Evolutionary conservation across 106 monocot species (phyloP).

Genomic region (Dioscorea alata): DNA sequence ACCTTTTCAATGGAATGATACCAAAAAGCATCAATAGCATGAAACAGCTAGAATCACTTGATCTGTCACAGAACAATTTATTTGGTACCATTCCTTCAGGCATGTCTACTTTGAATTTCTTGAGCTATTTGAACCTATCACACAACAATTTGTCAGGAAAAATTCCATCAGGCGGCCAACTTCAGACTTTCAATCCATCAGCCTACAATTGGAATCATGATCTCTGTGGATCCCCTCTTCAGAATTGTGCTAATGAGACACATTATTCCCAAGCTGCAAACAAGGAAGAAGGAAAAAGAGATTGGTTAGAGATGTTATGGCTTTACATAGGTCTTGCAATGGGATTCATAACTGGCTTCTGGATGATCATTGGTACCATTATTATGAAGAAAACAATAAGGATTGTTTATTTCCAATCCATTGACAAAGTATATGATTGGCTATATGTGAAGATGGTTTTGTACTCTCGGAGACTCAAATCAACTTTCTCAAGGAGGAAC

Average conservation of each 20-base stretch:
- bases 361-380: neutral
- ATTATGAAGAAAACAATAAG: conserved; percentile 2
- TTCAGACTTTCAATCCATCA: conserved; percentile 11
- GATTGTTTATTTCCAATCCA: neutral
- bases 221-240: conserved; percentile 23
- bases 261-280: neutral
- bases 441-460: neutral
- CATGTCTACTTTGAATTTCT: conserved; percentile 9
- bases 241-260: neutral
- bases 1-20: conserved; percentile 17
- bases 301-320: neutral
- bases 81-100: conserved; percentile 19
- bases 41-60: conserved; percentile 12
- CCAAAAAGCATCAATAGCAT: conserved; percentile 6
- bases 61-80: conserved; percentile 22
- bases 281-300: neutral
- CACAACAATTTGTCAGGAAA: conserved; percentile 23
- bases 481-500: neutral
- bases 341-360: conserved; percentile 3
- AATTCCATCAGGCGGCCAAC: conserved; percentile 24
- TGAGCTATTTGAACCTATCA: conserved; percentile 25
- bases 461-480: neutral
- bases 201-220: conserved; percentile 17
- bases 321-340: neutral
- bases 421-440: neutral